phyloP scores from a whole-genome alignment of 2,329 filamentous ascomycete species.

The Fusarium tuaranense region DNA sequence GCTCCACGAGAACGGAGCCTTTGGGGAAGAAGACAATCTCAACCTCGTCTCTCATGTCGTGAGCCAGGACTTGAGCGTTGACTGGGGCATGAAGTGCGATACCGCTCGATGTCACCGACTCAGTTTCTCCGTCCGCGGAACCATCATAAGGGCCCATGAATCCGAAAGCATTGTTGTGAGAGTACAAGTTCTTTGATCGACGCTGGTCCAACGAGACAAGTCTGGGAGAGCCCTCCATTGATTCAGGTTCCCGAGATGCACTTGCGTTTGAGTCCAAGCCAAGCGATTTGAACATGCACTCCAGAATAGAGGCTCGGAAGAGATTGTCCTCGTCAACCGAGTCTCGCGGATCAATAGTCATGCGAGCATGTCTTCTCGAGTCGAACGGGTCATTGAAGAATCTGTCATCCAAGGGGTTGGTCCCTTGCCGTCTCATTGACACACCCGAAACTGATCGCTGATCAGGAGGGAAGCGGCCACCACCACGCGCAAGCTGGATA shows the following conservation, averaged over 20 bases:
- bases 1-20: conserved; percentile 92
- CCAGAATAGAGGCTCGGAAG: conserved; percentile 89
- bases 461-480: conserved; percentile 56
- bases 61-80: conserved; percentile 74
- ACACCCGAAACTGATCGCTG: conserved; percentile 25
- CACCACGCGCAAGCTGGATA: conserved; percentile 75
- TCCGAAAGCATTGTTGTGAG: conserved; percentile 82
- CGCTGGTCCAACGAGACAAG: conserved; percentile 86
- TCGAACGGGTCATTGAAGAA: conserved; percentile 69
- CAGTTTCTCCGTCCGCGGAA: conserved; percentile 83
- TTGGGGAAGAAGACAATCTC: conserved; percentile 99
- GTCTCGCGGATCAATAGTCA: conserved; percentile 77
- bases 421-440: conserved; percentile 50
- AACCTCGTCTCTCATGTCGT: conserved; percentile 90
- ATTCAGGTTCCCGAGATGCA: conserved; percentile 74
- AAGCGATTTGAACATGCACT: conserved; percentile 96
- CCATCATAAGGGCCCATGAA: conserved; percentile 86
- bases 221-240: conserved; percentile 86
- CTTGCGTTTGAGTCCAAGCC: conserved; percentile 80
- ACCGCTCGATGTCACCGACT: conserved; percentile 82
- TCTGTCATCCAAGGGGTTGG: conserved; percentile 62
- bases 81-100: conserved; percentile 70
- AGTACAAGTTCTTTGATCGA: conserved; percentile 81
- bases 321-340: conserved; percentile 88
- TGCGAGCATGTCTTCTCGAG: conserved; percentile 61